Conservation (phyloP, 352 stramenopile species). For the Globisporangium acanthophoron region DNA sequence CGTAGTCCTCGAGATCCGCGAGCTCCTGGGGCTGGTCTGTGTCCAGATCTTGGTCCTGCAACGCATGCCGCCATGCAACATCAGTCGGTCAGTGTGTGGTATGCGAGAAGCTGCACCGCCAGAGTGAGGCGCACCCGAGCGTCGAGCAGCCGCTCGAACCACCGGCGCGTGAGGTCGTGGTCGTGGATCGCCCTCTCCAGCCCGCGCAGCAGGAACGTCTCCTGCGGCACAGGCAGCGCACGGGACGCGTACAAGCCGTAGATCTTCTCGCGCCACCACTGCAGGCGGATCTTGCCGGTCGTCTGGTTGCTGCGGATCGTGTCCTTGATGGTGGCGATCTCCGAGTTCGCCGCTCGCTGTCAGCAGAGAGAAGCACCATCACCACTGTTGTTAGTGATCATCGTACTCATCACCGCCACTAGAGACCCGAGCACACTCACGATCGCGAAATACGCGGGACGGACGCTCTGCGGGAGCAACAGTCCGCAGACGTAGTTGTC, state of each 20-base stretch:
- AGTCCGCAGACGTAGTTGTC: slow-evolving; percentile 78
- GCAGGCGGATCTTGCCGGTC: slow-evolving; percentile 88
- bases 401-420: background rate
- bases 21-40: slow-evolving; percentile 67
- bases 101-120: background rate
- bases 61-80: no score
- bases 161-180: slow-evolving; percentile 80
- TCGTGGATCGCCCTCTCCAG: slow-evolving; percentile 60
- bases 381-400: background rate
- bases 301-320: slow-evolving; percentile 76
- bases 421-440: slow-evolving; percentile 22
- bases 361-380: background rate
- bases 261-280: slow-evolving; percentile 90
- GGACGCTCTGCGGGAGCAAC: slow-evolving; percentile 58
- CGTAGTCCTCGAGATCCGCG: slow-evolving; percentile 77
- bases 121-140: slow-evolving; percentile 41
- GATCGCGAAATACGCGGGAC: slow-evolving; percentile 74
- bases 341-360: slow-evolving; percentile 86
- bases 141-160: slow-evolving; percentile 90
- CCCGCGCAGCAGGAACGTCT: slow-evolving; percentile 66
- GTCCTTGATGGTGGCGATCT: slow-evolving; percentile 89
- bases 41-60: slow-evolving; percentile 77
- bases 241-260: slow-evolving; percentile 53
- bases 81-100: background rate
- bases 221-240: slow-evolving; percentile 12